Evolutionary conservation across 257 asterid species (phyloP), one percentile per base, ranked within the genome.

Genomic region (Dorcoceras hygrometricum): DNA sequence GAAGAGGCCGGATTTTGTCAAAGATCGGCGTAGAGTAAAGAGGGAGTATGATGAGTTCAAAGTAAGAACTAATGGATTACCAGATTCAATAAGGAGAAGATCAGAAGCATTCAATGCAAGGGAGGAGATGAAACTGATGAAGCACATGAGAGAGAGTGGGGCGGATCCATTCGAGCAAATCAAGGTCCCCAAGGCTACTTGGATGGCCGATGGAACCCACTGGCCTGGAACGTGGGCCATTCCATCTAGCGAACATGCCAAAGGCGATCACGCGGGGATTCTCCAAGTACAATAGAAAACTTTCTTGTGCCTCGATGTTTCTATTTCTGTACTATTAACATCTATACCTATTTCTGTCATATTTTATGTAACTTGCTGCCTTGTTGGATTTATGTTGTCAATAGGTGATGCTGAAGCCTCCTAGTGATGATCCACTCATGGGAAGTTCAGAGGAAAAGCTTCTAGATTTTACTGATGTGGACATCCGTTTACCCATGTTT

Each of bases 171-270:
- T 79, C 12, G 92, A 83, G 68, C 74, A 79, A 0, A 74, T 83
- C 56, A 83, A 83, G 72, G 77, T 81, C 66, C 78, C 54, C 4
- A 85, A 83, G 77, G 98, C 97, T 23, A 89, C 93, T 48, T 92
- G 97, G 98, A 92, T 89, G 98, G 81, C 93, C 1, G 98, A 92
- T 68, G 95, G 92, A 19, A 87, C 86, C 69, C 89, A 86, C 10
- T 92, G 98, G 98, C 97, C 88, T 12, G 97, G 97, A 14, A 75
- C 93, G 4, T 92, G 98, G 46, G 46, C 46, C 46, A 34, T 34
- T 34, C 14, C 46, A 34, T 34, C 46, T 34, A 7, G 46, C 3
- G 46, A 34, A 1, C 46, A 34, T 9, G 46, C 46, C 14, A 34
- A 34, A 34, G 46, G 46, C 46, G 46, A 34, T 10, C 46, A 34